Base-by-base conservation (phyloP, 768 basidiomycete species). In the Leccinum barrowsii region DNA sequence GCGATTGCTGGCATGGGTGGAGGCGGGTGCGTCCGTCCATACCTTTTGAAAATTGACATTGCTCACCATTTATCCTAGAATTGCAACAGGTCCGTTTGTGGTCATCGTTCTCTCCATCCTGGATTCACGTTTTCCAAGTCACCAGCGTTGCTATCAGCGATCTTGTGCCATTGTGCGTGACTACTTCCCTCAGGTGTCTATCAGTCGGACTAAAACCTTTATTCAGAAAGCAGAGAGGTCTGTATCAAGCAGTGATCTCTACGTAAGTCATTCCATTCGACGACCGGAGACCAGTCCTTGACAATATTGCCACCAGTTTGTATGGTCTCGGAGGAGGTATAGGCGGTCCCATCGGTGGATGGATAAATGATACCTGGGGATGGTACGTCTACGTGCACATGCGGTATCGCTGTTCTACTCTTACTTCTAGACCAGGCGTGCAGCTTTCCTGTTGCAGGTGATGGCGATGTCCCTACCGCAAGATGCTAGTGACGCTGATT, bases 321-420 rank as follows among this genome's bases (percentile, higher is more conserved):
- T 46, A 21, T 11, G 19, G 44, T 22, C 19, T 46, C 19, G 44
- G 44, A 21, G 44, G 10, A 46, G 44, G 19, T 21, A 6, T 46
- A 46, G 44, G 44, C 10, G 44, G 44, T 12, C 44, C 44, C 19
- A 13, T 46, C 15, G 44, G 44, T 21, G 19, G 44, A 19, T n/a
- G 44, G 44, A 37, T 37, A 37, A 21, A 46, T 11, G 44, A 21
- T 46, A 21, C 19, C 4, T 46, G 44, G 44, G 44, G 44, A 46
- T 46, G 44, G 44, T 46, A 21, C 12, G 44, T 46, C 8, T 46
- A 12, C 5, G 8, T 2, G 28, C 44, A 21, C 57, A 86, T 21
- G 15, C 12, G 19, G 5, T 6, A 46, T 6, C 6, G 10, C 19
- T 46, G 7, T 7, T 22, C 21, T 22, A 11, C 19, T 21, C 44